Conservation (phyloP, 2,329 filamentous ascomycete species). For the Nothophoma quercina region DNA sequence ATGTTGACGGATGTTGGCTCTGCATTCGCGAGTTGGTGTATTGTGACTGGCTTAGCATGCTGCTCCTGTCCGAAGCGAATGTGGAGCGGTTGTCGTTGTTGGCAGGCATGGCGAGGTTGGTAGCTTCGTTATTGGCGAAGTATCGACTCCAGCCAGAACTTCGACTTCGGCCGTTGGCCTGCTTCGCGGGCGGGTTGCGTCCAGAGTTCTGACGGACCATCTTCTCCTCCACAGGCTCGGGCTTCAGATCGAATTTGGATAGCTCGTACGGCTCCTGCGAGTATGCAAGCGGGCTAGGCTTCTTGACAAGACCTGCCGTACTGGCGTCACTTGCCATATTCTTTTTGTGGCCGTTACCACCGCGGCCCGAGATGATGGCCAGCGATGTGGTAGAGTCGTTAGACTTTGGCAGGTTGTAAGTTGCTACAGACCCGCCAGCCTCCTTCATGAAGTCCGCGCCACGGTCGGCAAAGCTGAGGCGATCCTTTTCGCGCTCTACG, state of each 20-base stretch:
- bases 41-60: slow-evolving; percentile 47
- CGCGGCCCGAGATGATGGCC: slow-evolving; percentile 63
- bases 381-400: slow-evolving; percentile 53
- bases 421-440: slow-evolving; percentile 54
- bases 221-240: slow-evolving; percentile 39
- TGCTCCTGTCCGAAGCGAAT: slow-evolving; percentile 50
- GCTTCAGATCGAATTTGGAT: slow-evolving; percentile 53
- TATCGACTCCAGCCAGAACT: slow-evolving; percentile 82
- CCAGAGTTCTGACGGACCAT: slow-evolving; percentile 49
- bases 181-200: slow-evolving; percentile 29
- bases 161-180: slow-evolving; percentile 41
- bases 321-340: slow-evolving; percentile 65
- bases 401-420: slow-evolving; percentile 39
- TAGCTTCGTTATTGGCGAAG: slow-evolving; percentile 75
- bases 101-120: slow-evolving; percentile 64
- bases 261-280: slow-evolving; percentile 54
- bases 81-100: slow-evolving; percentile 61
- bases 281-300: slow-evolving; percentile 53
- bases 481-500: slow-evolving; percentile 48
- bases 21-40: slow-evolving; percentile 63
- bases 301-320: slow-evolving; percentile 67
- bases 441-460: slow-evolving; percentile 62
- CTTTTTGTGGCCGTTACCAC: slow-evolving; percentile 58
- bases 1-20: slow-evolving; percentile 70
- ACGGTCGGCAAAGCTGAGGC: slow-evolving; percentile 60